A percentile compares a stretch with the other conserved stretches of the same genome.
Evolutionary conservation across 1,284 basidiomycete species (phyloP).

Genomic region (Rugosomyces carneus): DNA sequence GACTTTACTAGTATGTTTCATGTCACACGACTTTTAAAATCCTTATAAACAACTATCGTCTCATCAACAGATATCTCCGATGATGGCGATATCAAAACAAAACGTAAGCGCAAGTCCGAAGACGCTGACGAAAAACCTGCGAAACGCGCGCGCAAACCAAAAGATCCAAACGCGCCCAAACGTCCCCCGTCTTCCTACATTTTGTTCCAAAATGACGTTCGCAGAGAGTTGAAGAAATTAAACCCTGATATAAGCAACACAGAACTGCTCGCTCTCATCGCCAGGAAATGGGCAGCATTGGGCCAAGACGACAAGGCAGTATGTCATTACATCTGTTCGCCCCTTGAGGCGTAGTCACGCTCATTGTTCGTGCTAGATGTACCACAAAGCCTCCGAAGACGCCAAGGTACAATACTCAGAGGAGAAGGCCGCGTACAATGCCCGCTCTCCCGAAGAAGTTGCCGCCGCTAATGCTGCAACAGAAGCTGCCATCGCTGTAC

Average conservation of each 20-base stretch:
- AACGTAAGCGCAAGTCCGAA: conserved; percentile 48
- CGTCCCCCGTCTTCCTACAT: conserved; percentile 93
- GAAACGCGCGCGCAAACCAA: conserved; percentile 58
- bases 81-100: conserved; percentile 11
- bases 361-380: conserved; percentile 25
- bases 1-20: conserved; percentile 18
- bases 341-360: conserved; percentile 16
- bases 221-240: conserved; percentile 62
- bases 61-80: neutral
- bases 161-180: conserved; percentile 93
- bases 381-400: conserved; percentile 30
- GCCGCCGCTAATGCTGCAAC: conserved; percentile 35
- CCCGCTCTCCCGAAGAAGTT: conserved; percentile 39
- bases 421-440: conserved; percentile 48
- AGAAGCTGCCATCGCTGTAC: conserved; percentile 34
- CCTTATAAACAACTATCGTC: neutral
- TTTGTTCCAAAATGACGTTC: conserved; percentile 90
- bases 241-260: conserved; percentile 64
- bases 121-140: conserved; percentile 33
- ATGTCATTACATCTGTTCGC: conserved; percentile 22
- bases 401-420: conserved; percentile 45
- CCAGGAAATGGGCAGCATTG: conserved; percentile 72
- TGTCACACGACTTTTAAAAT: neutral
- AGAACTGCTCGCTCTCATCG: conserved; percentile 70
- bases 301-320: conserved; percentile 73